Evolutionary conservation across 2,329 filamentous ascomycete genomes (phyloP).

Genomic region (Mollisiaceae sp.): DNA sequence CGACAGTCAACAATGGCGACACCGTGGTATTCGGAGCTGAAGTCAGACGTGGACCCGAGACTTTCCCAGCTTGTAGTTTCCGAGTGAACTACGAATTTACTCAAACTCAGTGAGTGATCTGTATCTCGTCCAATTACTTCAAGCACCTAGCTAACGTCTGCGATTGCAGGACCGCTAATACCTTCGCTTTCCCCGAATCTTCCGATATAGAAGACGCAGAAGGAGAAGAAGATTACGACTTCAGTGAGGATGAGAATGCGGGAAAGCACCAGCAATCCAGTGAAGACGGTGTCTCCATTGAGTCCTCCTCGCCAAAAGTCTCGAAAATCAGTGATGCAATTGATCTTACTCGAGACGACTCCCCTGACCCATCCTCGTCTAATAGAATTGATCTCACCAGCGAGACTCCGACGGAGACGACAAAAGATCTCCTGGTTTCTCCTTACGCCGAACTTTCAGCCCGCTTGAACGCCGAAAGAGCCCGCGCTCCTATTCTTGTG

Average conservation of each 20-base stretch:
- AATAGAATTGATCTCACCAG: conserved; percentile 29
- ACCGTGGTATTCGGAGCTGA: conserved; percentile 53
- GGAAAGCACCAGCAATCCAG: conserved; percentile 33
- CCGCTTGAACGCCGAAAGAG: conserved; percentile 21
- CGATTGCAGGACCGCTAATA: conserved; percentile 28
- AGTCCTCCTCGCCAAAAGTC: conserved; percentile 30
- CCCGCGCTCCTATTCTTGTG: conserved; percentile 26
- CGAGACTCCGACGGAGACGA: conserved; percentile 20
- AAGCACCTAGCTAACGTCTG: conserved; percentile 14
- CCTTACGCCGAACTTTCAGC: too few species aligned
- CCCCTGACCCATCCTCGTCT: conserved; percentile 20
- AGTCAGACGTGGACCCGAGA: conserved; percentile 53
- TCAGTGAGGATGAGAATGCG: conserved; percentile 35
- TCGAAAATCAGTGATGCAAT: conserved; percentile 34
- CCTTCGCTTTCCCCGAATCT: conserved; percentile 37
- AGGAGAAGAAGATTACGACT: conserved; percentile 27
- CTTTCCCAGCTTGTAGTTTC: conserved; percentile 42
- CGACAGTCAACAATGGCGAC: conserved; percentile 44
- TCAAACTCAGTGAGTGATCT: conserved; percentile 37
- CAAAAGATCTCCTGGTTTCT: not conserved
- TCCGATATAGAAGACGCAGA: conserved; percentile 41
- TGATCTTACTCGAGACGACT: conserved; percentile 42
- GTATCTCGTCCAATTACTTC: conserved; percentile 9
- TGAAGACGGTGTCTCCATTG: conserved; percentile 36
- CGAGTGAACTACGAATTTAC: conserved; percentile 33